Evolutionary conservation across 306 rosid genomes (phyloP).

Genomic region (Acacia melanoxylon): DNA sequence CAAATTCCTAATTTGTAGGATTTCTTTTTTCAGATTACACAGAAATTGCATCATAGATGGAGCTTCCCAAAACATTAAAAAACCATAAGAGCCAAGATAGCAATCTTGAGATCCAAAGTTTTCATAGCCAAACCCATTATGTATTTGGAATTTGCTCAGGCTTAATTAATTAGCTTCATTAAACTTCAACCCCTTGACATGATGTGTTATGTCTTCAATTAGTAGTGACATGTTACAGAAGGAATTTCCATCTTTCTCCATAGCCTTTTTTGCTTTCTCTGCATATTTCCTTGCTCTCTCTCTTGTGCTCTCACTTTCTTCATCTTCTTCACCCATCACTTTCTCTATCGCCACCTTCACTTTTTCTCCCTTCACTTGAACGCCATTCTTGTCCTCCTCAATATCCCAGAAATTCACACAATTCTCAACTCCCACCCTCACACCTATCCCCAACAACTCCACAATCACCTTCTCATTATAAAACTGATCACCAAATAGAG

Average conservation of each 20-base stretch:
- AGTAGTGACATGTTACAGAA: conserved; percentile 25
- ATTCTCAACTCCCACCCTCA: too few relatives aligned
- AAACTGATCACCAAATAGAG: too few relatives aligned
- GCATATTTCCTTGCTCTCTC: conserved; percentile 39
- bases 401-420: neutral
- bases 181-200: neutral
- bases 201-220: conserved; percentile 30
- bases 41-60: neutral
- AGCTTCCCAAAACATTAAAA: neutral
- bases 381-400: conserved; percentile 36
- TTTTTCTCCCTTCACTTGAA: conserved; percentile 36
- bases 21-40: neutral
- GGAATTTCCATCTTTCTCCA: conserved; percentile 48
- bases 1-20: neutral
- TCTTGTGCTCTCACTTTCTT: conserved; percentile 37
- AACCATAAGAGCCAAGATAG: neutral
- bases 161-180: neutral
- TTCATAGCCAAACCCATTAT: too few relatives aligned
- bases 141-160: neutral
- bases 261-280: conserved; percentile 40
- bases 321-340: conserved; percentile 34
- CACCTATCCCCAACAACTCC: too few relatives aligned
- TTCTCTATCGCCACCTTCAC: conserved; percentile 41
- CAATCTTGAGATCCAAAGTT: neutral
- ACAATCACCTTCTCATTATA: too few relatives aligned